phyloP scores from a whole-genome alignment of 441 rosid genomes.

The Erodium moschatum region DNA sequence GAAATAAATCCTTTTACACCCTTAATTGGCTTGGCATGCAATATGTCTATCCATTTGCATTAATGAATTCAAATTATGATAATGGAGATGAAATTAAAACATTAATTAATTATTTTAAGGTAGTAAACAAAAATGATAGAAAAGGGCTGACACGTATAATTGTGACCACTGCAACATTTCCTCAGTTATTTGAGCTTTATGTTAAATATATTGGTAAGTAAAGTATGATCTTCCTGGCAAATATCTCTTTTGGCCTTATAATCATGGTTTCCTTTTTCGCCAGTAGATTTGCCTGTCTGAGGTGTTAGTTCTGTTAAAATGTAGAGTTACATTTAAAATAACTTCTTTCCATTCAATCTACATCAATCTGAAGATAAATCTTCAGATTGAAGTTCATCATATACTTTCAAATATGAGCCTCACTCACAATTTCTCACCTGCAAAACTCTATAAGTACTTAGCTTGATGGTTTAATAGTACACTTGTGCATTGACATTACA shows the following conservation, averaged over 20 bases:
- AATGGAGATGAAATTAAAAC: not conserved
- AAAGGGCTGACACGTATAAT: not conserved
- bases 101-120: not conserved
- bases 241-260: not conserved
- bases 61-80: not conserved
- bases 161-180: not conserved
- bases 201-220: not conserved
- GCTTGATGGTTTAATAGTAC: conserved; percentile 9
- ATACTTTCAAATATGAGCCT: not conserved
- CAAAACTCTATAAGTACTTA: not conserved
- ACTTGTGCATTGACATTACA: conserved; percentile 18
- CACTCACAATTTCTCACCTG: not conserved
- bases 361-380: not conserved
- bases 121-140: not conserved
- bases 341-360: not conserved
- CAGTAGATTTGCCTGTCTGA: not conserved
- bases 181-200: not conserved
- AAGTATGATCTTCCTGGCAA: not conserved
- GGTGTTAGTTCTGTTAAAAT: conserved; percentile 7
- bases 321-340: not conserved
- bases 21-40: conserved; percentile 1
- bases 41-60: not conserved
- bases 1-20: conserved; percentile 8
- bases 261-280: not conserved
- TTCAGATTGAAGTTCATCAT: conserved; percentile 10